Base-by-base conservation (phyloP, 805 yeast species). In the Wickerhamiella sergipiensis region DNA sequence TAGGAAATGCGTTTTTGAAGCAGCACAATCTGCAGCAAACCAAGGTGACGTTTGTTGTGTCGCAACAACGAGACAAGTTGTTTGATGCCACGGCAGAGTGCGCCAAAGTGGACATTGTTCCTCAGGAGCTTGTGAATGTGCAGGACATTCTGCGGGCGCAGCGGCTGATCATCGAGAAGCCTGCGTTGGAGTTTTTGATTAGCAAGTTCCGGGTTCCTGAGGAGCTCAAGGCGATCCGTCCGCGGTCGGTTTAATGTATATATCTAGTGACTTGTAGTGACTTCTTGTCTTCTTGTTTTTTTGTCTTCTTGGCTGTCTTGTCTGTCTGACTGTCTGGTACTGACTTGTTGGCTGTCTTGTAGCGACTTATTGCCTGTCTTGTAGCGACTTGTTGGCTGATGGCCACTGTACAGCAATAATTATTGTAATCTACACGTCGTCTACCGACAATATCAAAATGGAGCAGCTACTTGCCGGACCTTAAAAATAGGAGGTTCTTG, bases 81-180 rank as follows among this genome's bases (percentile, higher is more conserved):
- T 69, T 81, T 54, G 65, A 72, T 45, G 76, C 87, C 18, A 76
- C 85, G 9, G 49, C 49, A 46, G 77, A 73, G 47, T 76, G 77
- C 54, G 66, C 68, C 29, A 78, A 75, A 59, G 76, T 85, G 45
- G 82, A 75, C 53, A 79, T 88, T 33, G 67, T 84, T 54, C 77
- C 79, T 55, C 81, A 83, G 64, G 94, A 86, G 61, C 83, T 82
- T 21, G 78, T 87, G 38, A 85, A 83, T 63, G 90, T 89, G 18
- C 79, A 89, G 67, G 95, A 88, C 64, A 61, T 89, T 48, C 75
- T 89, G 55, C 83, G 79, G 67, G 90, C 96, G 13, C 77, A 83
- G 60, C 76, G 86, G 57, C 71, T 88, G 52, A 78, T 78, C 58
- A 76, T 88, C 53, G 95, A 87, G 66, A 69, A 77, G 58, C 70